These are phyloP conservation scores for Volutella citrinella DNA, from an alignment of 2,329 filamentous ascomycete species.

Conservation along the genomic window DNA sequence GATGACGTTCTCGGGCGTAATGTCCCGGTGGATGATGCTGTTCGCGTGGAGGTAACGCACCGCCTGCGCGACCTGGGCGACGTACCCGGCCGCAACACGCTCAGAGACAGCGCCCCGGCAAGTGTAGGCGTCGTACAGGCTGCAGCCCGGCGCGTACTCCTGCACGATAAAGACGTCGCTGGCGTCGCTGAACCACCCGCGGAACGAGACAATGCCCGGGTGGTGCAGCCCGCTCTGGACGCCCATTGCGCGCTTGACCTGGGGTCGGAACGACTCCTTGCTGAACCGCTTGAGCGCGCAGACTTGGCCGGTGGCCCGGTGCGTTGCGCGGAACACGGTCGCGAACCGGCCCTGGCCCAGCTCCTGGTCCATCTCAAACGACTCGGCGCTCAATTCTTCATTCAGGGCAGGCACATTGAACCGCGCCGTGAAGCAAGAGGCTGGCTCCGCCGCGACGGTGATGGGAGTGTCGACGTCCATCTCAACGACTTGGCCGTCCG, in stretches of 20 bases:
- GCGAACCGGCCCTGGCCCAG: too few relatives aligned
- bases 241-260: slow-evolving; percentile 69
- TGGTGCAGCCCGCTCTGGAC: slow-evolving; percentile 71
- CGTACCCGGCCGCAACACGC: slow-evolving; percentile 67
- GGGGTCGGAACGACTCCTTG: too few relatives aligned
- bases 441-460: too few relatives aligned
- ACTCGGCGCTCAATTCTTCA: too few relatives aligned
- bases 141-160: slow-evolving; percentile 63
- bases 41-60: slow-evolving; percentile 29
- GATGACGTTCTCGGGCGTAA: slow-evolving; percentile 35
- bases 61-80: slow-evolving; percentile 63
- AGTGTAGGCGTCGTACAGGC: slow-evolving; percentile 70
- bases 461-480: too few relatives aligned
- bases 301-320: too few relatives aligned
- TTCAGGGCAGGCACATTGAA: too few relatives aligned
- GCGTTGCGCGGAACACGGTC: too few relatives aligned
- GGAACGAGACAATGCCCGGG: slow-evolving; percentile 61
- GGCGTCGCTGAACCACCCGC: slow-evolving; percentile 69
- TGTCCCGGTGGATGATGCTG: slow-evolving; percentile 31
- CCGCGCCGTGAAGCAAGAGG: too few relatives aligned
- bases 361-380: too few relatives aligned
- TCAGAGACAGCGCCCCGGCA: slow-evolving; percentile 66
- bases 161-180: slow-evolving; percentile 71
- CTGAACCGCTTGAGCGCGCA: too few relatives aligned
- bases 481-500: too few relatives aligned